Evolutionary conservation across 2,329 filamentous ascomycete genomes (phyloP), one percentile per base, ranked within the genome.

Genomic region (Boeremia lycopersici): DNA sequence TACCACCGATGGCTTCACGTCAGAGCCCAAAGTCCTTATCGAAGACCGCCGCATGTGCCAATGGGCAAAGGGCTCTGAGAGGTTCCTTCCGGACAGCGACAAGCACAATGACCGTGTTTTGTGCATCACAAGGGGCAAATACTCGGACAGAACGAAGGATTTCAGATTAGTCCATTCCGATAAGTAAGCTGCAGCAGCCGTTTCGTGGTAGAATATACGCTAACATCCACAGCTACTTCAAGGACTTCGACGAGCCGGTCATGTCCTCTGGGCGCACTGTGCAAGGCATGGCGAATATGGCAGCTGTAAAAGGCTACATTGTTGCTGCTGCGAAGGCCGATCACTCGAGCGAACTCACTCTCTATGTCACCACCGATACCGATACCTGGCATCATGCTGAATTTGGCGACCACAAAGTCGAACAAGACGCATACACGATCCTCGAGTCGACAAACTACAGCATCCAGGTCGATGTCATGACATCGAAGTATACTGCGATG

Each of bases 371-470:
- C 9, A 86, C 90, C 63, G 91, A 99, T 73, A 88, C 90, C 11
- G 80, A 86, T 46, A 87, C 83, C 50, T 99, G 95, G 95, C 92
- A 98, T 73, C 87, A 92, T 48, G 93, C 93, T 55, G 86, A 96
- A 70, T 98, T 99, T 74, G 86, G 86, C 39, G 88, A 90, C 58
- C 92, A 96, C 74, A 90, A 93, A 67, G 84, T 91, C 58, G 89
- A 96, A 72, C 86, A 93, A 71, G 83, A 86, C 65, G 91, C 90
- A 2, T 99, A 97, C 75, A 99, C 95, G 0, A 84, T 99, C 42
- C 82, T 99, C 35, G 93, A 98, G 77, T 95, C 93, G 68, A 98
- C 95, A 36, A 93, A 96, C 71, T 97, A 99, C 79, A 97, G 93
- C 78, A 92, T 99, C 65, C 93, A 98, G 76, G 87, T 99, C 50